Base-by-base conservation (phyloP, 2,329 filamentous ascomycete genomes). In the Aureobasidium leucospermi region DNA sequence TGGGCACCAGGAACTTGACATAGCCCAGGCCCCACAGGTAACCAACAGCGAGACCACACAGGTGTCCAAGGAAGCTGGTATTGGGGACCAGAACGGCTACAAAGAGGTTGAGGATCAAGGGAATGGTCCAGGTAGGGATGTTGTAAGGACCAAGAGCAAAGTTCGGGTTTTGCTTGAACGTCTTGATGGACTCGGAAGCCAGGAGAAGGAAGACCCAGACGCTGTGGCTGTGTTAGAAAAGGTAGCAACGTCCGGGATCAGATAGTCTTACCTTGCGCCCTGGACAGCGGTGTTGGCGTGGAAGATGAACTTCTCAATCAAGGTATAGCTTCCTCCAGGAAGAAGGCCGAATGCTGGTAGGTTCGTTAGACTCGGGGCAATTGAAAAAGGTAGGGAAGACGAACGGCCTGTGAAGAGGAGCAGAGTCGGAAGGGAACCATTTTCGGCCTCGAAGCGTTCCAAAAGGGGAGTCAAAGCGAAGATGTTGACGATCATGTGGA, bases 161-260 rank as follows among this genome's bases (percentile, higher is more conserved):
- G 70, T 87, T 81, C 0, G 94, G 94, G 69, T 96, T 91, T 34
- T 84, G 80, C 67, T 85, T 86, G 73, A 88, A 93, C 2, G 89
- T 92, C 71, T 91, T 89, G 64, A 96, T 88, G 6, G 90, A 86
- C 74, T 97, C 93, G 64, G 88, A 84, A 43, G 86, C 87, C 38
- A 97, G 80, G 23, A 99, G 81, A 29, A 96, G 81, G 71, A 97
- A 96, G 0, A 96, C 87, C 90, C 93, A 96, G 59, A 96, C 82
- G 72, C 92, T 96, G 64, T 29, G 9, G 62, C 29, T 63, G 4
- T 16, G 1, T 58, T 41, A 58, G 39, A 10, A 10, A 2, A 31
- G 15, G 13, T 5, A 31, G 42, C 23, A 19, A 11, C 5, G 15
- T 5, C 23, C 6, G 16, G 19, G 16, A 5, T 3, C 15, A 1